phyloP scores from a whole-genome alignment of 768 basidiomycete genomes.

The Lactifluus piperatus region DNA sequence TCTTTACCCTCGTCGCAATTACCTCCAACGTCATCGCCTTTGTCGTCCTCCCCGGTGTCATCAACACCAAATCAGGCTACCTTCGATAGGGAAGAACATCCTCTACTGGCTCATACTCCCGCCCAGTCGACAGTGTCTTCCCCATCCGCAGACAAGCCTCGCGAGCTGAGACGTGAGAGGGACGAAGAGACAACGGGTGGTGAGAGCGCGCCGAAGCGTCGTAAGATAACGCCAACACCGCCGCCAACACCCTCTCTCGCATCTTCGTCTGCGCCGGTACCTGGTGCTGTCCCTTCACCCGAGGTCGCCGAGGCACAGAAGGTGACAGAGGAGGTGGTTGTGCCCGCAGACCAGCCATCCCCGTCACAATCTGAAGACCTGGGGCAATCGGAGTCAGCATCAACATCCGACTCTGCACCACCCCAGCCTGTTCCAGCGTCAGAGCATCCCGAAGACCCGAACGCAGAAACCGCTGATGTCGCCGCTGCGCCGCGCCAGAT shows the following conservation, averaged over 20 bases:
- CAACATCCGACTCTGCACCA: neutral
- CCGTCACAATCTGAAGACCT: neutral
- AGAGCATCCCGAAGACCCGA: neutral
- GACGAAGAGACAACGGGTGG: neutral
- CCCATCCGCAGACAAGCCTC: neutral
- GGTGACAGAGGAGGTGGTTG: neutral
- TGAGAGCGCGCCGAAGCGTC: conserved; percentile 3
- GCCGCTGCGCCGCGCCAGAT: conserved; percentile 1
- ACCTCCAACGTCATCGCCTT: neutral
- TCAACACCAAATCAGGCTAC: neutral
- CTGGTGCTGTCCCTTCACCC: neutral
- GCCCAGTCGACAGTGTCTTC: neutral
- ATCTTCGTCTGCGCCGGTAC: neutral
- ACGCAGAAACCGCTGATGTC: neutral
- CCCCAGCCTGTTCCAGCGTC: neutral
- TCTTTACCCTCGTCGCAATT: neutral
- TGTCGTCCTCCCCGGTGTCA: neutral
- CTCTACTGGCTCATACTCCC: neutral
- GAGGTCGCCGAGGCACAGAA: neutral
- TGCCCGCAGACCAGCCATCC: neutral
- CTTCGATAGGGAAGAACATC: neutral
- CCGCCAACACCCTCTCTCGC: neutral
- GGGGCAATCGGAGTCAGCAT: neutral
- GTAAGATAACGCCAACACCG: neutral
- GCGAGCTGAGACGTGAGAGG: neutral